Conservation (phyloP, 2,329 filamentous ascomycete genomes). For the Trichoderma sp. region DNA sequence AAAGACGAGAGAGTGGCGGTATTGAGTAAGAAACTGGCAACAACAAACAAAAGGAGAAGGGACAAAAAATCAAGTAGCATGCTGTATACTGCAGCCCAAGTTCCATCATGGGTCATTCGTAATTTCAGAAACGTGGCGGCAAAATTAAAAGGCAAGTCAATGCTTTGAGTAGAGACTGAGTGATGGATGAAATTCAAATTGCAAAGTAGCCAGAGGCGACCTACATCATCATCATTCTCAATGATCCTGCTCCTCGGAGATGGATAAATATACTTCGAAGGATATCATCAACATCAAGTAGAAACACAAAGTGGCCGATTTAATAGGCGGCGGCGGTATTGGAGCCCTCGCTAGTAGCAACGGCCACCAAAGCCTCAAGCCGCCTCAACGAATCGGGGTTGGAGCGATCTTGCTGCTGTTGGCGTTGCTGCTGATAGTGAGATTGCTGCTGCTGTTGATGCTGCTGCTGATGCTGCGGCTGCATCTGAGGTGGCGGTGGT, state of each 20-base stretch:
- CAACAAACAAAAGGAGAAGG: neutral
- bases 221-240: neutral
- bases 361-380: slow-evolving; percentile 50
- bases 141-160: neutral
- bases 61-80: neutral
- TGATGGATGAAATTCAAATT: neutral
- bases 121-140: neutral
- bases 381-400: slow-evolving; percentile 43
- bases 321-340: slow-evolving; percentile 47
- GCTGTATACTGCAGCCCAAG: slow-evolving; percentile 2
- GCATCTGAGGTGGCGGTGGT: neutral
- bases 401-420: slow-evolving; percentile 37
- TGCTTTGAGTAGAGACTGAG: neutral
- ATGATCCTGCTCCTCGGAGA: neutral
- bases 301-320: neutral
- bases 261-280: neutral
- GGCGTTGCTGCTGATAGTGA: slow-evolving; percentile 31
- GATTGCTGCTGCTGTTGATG: slow-evolving; percentile 20
- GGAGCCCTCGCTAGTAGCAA: slow-evolving; percentile 50
- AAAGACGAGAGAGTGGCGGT: slow-evolving; percentile 5
- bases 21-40: neutral
- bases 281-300: slow-evolving; percentile 23
- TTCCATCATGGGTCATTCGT: slow-evolving; percentile 18
- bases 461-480: neutral
- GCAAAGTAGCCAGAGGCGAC: neutral